These are phyloP conservation scores for Pittosporum tobira DNA, from an alignment of 129 eudicot species.

Conservation along the genomic window DNA sequence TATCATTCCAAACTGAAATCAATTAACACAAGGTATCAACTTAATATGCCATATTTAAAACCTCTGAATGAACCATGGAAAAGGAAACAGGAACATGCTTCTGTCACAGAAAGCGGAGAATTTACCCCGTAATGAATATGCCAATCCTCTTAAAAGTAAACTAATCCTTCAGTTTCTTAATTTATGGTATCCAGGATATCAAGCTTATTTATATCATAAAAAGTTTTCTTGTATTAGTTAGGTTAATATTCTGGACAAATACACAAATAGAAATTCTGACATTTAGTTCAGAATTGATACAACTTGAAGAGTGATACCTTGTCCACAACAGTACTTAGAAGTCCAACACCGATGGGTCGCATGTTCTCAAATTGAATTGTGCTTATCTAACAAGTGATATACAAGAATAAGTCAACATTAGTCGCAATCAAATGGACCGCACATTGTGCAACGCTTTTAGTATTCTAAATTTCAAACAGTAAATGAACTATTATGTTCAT, in stretches of 20 bases:
- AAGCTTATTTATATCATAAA: not conserved
- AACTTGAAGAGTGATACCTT: conserved; percentile 48
- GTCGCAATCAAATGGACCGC: conserved; percentile 5
- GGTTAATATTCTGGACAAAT: not conserved
- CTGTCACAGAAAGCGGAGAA: not conserved
- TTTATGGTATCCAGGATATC: not conserved
- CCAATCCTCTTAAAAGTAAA: not conserved
- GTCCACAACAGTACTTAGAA: conserved; percentile 73
- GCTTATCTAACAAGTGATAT: conserved; percentile 57
- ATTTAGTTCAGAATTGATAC: conserved; percentile 5
- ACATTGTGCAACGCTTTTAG: not conserved
- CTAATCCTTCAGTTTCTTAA: not conserved
- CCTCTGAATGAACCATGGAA: conserved; percentile 1
- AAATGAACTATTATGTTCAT: not conserved
- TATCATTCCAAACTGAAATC: conserved; percentile 61
- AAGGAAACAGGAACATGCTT: not conserved
- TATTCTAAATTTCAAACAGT: not conserved
- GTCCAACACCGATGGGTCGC: conserved; percentile 83
- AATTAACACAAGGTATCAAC: conserved; percentile 10
- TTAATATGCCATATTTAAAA: not conserved
- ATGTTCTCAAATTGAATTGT: conserved; percentile 90
- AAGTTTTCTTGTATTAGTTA: not conserved
- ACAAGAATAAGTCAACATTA: conserved; percentile 10
- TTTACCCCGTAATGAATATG: not conserved
- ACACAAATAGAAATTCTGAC: too few relatives aligned